A percentile compares a stretch with the other conserved stretches of the same genome.
These are phyloP conservation scores for Phytopythium boreale DNA, from an alignment of 352 stramenopile species.

Conservation along the genomic window DNA sequence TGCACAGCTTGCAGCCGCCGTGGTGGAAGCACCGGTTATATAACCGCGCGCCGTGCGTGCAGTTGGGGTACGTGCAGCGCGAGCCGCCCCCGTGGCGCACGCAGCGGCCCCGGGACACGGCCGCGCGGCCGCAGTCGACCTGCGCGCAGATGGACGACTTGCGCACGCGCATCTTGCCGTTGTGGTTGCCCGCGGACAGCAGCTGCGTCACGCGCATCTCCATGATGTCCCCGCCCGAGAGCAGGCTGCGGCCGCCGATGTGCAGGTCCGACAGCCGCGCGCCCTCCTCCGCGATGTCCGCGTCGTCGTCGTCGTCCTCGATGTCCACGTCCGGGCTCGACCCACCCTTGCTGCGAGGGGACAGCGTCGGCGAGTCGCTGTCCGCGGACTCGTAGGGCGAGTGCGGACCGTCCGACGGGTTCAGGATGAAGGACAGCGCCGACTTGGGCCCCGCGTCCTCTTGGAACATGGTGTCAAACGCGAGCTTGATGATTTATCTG, in stretches of 20 bases:
- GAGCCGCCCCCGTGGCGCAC: conserved; percentile 55
- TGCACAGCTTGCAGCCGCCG: conserved; percentile 63
- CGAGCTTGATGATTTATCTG: background rate
- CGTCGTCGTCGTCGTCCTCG: conserved; percentile 27
- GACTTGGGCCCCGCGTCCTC: conserved; percentile 49
- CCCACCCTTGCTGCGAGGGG: conserved; percentile 39
- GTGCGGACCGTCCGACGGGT: conserved; percentile 31
- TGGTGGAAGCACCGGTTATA: conserved; percentile 73
- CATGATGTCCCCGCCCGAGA: conserved; percentile 44
- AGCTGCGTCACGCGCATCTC: conserved; percentile 58
- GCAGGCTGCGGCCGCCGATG: conserved; percentile 49
- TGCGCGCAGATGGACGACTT: conserved; percentile 63
- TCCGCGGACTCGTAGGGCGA: conserved; percentile 11
- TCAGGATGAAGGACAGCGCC: conserved; percentile 71
- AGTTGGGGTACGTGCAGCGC: conserved; percentile 54
- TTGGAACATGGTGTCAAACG: conserved; percentile 11
- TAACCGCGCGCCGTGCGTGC: conserved; percentile 49
- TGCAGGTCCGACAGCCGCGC: conserved; percentile 31
- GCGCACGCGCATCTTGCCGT: conserved; percentile 67
- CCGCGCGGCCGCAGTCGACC: conserved; percentile 42
- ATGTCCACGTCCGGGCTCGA: conserved; percentile 26
- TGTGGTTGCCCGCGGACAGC: conserved; percentile 50
- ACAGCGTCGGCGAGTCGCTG: conserved; percentile 38
- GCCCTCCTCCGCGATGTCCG: conserved; percentile 26
- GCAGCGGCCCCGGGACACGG: conserved; percentile 50